Percentiles rank a stretch among this genome's conserved stretches.
phyloP scores from a whole-genome alignment of 2,329 filamentous ascomycete species.

The Aspergillus unguis region DNA sequence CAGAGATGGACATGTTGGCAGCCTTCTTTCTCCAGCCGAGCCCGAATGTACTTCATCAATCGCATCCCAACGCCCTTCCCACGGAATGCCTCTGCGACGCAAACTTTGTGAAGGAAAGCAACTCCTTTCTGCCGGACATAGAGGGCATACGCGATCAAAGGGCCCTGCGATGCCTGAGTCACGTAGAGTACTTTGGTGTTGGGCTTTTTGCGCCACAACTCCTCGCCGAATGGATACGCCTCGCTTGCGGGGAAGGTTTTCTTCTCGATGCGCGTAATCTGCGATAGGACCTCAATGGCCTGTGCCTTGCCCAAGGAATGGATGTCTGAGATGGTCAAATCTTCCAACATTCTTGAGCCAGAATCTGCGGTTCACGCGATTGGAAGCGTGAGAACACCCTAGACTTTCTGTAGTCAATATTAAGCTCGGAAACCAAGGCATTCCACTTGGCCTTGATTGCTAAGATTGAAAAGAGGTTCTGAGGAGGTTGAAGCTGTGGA shows the following conservation, averaged over 20 bases:
- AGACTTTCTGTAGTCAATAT: not conserved
- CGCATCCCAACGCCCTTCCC: conserved; percentile 46
- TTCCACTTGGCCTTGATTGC: not conserved
- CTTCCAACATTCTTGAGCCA: conserved; percentile 24
- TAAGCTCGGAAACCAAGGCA: not conserved
- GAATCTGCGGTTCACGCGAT: conserved; percentile 22
- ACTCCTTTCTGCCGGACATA: conserved; percentile 45
- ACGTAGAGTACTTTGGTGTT: conserved; percentile 46
- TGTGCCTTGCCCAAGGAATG: conserved; percentile 36
- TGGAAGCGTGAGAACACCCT: not conserved
- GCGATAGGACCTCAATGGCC: conserved; percentile 35
- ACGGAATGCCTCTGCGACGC: conserved; percentile 47
- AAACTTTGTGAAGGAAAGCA: conserved; percentile 53
- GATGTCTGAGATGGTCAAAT: conserved; percentile 34
- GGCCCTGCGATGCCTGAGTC: conserved; percentile 18
- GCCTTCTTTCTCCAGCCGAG: conserved; percentile 44
- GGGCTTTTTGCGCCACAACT: conserved; percentile 48
- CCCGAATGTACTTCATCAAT: conserved; percentile 44
- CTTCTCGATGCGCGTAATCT: conserved; percentile 44
- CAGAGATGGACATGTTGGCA: conserved; percentile 50
- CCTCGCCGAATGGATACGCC: conserved; percentile 47
- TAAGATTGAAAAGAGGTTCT: too few species aligned
- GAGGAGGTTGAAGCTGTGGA: too few species aligned
- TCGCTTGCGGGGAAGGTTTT: conserved; percentile 52
- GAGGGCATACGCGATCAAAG: conserved; percentile 47